Evolutionary conservation across 176 grass and related monocot genomes (phyloP), one percentile per base, ranked within the genome.

Genomic region (Raddia distichophylla): DNA sequence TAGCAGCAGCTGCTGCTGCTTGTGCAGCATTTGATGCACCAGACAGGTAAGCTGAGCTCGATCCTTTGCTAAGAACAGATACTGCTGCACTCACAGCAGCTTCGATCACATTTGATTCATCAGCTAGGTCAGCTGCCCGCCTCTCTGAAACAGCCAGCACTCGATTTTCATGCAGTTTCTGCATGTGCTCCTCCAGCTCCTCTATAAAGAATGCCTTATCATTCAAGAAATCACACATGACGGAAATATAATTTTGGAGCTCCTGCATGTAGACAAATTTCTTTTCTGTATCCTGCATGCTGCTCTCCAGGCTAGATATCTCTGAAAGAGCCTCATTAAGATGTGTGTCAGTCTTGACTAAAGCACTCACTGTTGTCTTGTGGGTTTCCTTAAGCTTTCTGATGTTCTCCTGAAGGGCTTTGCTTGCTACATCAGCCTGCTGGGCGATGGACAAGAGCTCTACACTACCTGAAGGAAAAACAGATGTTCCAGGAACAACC

Each of bases 261-360:
- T 95, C 89, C 87, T 99, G 91, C 87, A 99, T 88, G 20, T 92
- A 99, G 14, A 93, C 86, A 73, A 95, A 95, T 60, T 95, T 99
- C 59, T 83, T 89, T 86, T 93, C 96, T 45, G 89, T 91, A 50
- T 79, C 73, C 76, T 99, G 82, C 71, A 95, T 50, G 46, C 89
- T 80, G 27, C 52, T 80, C 73, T 99, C 93, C 55, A 99, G 86
- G 77, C 42, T 86, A 59, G 93, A 80, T 56, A 95, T 91, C 77
- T 99, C 96, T n/a, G 89, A 91, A 76, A 99, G 91, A 48, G 96
- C 87, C 79, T 95, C 96, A 0, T 19, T 84, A 80, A 95, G 89
- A 91, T 89, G 86, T 44, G 84, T 86, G 45, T 95, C 91, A 9
- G 88, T 91, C 73, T 65, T 94, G 7, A 88, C 87, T 79, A 93